A percentile compares a stretch with the other conserved stretches of the same genome.
phyloP scores from a whole-genome alignment of 495 filamentous ascomycete species.

The Cetradonia linearis region DNA sequence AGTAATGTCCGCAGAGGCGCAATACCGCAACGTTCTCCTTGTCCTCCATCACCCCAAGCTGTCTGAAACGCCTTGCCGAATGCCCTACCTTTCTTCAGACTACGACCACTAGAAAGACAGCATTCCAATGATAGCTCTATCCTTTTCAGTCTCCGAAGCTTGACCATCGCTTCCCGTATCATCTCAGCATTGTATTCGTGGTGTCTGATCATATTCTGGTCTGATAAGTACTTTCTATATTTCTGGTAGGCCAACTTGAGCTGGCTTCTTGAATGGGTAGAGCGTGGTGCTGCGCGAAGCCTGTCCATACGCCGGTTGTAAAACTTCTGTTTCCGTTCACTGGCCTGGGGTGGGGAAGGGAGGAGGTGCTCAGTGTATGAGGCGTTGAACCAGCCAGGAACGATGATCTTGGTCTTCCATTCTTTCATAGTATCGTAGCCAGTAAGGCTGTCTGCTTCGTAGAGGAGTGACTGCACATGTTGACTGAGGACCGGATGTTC shows the following conservation, averaged over 20 bases:
- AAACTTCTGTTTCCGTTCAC: neutral
- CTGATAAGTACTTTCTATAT: neutral
- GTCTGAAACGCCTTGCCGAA: neutral
- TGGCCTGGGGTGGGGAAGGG: neutral
- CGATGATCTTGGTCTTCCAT: neutral
- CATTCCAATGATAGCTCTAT: slow-evolving; percentile 2
- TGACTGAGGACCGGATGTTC: slow-evolving; percentile 1
- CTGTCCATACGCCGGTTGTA: neutral
- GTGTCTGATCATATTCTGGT: neutral
- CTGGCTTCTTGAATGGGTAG: neutral
- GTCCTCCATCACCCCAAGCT: neutral
- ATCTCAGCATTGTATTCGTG: neutral
- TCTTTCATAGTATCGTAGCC: neutral
- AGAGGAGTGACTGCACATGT: slow-evolving; percentile 1
- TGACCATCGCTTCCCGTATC: neutral
- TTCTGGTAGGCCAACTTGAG: neutral
- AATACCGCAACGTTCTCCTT: neutral
- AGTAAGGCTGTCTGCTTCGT: slow-evolving; percentile 1
- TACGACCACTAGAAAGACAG: neutral
- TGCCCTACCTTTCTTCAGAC: neutral
- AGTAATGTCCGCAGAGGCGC: neutral
- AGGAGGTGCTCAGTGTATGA: neutral
- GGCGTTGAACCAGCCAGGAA: neutral
- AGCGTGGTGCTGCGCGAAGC: neutral
- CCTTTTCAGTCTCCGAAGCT: slow-evolving; percentile 2